A percentile compares a stretch with the other conserved stretches of the same genome.
Evolutionary conservation across 2,329 filamentous ascomycete species (phyloP).

Genomic region (Aureobasidium sp.): DNA sequence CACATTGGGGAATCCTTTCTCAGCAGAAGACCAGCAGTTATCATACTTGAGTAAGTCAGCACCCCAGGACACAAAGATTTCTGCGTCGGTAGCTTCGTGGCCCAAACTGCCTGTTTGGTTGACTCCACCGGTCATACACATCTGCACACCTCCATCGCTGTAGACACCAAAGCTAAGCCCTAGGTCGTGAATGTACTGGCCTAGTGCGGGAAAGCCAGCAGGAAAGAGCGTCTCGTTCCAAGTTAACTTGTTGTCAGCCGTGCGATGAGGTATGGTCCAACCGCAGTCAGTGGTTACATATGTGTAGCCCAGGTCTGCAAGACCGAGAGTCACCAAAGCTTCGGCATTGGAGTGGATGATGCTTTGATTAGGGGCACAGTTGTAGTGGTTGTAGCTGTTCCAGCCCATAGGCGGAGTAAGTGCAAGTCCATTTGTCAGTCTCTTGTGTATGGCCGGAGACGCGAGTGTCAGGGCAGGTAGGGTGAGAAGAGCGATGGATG

Average conservation of each 20-base stretch:
- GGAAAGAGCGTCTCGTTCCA: constrained; percentile 60
- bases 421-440: constrained; percentile 21
- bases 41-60: constrained; percentile 49
- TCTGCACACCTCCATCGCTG: constrained; percentile 38
- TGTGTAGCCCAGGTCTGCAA: constrained; percentile 59
- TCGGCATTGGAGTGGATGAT: constrained; percentile 59
- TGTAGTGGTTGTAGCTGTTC: constrained; percentile 67
- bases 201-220: constrained; percentile 54
- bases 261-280: constrained; percentile 51
- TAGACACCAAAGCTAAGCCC: constrained; percentile 61
- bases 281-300: constrained; percentile 66
- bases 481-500: not conserved
- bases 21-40: constrained; percentile 63
- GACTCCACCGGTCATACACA: constrained; percentile 27
- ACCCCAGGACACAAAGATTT: constrained; percentile 43
- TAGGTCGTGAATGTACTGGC: constrained; percentile 54
- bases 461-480: not conserved
- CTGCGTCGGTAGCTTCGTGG: constrained; percentile 48
- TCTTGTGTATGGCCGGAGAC: not conserved
- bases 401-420: constrained; percentile 39
- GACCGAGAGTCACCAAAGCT: constrained; percentile 58
- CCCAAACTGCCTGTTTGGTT: constrained; percentile 26
- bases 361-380: constrained; percentile 53
- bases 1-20: constrained; percentile 53
- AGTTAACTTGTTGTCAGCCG: constrained; percentile 50